Conservation (phyloP, 2,329 filamentous ascomycete genomes). For the Paraconiothyrium sp. region DNA sequence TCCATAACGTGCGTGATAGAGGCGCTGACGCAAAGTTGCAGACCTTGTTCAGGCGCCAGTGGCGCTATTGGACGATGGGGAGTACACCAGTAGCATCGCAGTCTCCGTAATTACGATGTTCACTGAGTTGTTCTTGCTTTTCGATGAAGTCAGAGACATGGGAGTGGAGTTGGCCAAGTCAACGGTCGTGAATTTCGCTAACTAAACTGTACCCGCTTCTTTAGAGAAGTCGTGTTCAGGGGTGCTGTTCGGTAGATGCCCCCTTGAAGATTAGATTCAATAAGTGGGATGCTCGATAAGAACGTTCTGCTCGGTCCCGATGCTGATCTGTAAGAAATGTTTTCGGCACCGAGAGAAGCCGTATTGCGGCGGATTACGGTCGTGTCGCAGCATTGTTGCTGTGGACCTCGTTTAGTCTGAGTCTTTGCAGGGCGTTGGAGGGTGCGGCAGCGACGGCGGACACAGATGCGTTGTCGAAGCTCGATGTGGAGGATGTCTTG, state of each 20-base stretch:
- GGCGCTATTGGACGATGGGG: slow-evolving; percentile 5
- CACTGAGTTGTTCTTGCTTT: neutral
- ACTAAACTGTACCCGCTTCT: neutral
- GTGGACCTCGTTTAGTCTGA: slow-evolving; percentile 4
- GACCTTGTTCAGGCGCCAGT: slow-evolving; percentile 6
- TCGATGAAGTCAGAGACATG: neutral
- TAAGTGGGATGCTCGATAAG: neutral
- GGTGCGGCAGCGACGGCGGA: neutral
- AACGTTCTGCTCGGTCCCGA: neutral
- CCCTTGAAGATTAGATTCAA: slow-evolving; percentile 9
- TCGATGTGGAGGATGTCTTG: neutral
- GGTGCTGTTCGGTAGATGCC: slow-evolving; percentile 5
- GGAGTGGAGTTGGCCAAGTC: neutral
- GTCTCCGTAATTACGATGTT: neutral
- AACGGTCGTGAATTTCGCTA: neutral
- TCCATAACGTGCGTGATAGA: neutral
- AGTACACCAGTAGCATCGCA: neutral
- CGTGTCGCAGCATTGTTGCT: neutral
- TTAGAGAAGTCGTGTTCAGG: neutral
- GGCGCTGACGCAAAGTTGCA: slow-evolving; percentile 7
- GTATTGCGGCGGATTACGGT: neutral
- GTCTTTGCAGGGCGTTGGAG: neutral
- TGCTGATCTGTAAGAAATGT: neutral
- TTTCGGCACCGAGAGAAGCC: neutral
- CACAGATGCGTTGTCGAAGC: neutral